phyloP scores from a whole-genome alignment of 108 stramenopile genomes.

The Discostella stelligeroides region DNA sequence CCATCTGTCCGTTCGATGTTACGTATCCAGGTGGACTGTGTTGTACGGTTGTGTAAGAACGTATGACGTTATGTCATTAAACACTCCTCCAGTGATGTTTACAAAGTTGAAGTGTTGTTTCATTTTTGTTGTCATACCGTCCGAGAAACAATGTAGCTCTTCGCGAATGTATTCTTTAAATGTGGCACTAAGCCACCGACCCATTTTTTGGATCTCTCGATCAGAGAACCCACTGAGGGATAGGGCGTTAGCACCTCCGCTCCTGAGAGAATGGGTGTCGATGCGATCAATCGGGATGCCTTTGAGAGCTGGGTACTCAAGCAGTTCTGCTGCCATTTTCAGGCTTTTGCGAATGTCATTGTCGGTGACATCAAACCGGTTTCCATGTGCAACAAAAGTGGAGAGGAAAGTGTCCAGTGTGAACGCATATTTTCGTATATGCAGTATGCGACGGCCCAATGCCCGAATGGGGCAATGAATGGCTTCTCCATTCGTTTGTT shows the following conservation, averaged over 20 bases:
- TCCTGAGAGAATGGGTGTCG: no score
- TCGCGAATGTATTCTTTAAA: no score
- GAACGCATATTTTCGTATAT: background rate
- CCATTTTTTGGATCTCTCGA: slow-evolving; percentile 4
- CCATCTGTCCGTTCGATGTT: no score
- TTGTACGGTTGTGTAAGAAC: background rate
- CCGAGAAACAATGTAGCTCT: no score
- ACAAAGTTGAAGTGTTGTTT: no score
- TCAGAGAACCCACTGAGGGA: background rate
- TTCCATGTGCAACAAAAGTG: background rate
- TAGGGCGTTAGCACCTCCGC: slow-evolving; percentile 4
- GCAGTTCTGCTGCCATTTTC: background rate
- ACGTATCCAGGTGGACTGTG: no score
- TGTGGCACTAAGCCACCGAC: background rate
- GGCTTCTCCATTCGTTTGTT: background rate
- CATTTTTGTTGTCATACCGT: background rate
- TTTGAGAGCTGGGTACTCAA: no score
- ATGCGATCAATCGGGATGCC: no score
- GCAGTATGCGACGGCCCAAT: background rate
- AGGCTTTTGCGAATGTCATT: no score
- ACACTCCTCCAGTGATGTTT: background rate
- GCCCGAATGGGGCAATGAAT: background rate
- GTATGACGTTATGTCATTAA: no score
- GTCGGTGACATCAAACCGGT: no score
- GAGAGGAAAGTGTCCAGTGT: background rate